Evolutionary conservation across 2,329 filamentous ascomycete species (phyloP), one percentile per base, ranked within the genome.

Genomic region (Monilinia polystroma): DNA sequence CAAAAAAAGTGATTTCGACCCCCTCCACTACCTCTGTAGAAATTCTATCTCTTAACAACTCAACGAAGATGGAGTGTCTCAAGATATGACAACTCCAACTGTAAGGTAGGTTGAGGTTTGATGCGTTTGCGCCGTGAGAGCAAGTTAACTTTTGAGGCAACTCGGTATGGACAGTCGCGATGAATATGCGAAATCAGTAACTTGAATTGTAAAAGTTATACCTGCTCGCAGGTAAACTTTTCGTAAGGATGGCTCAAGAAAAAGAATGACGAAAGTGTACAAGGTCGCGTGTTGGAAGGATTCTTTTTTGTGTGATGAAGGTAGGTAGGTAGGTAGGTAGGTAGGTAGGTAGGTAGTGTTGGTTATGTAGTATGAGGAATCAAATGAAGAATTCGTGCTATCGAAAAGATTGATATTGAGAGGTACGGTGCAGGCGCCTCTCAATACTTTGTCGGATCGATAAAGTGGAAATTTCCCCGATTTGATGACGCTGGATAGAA

Each of bases 1-100:
- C 85, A 70, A 68, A 66, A 70, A 68, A 67, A 68, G 73, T 66
- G 64, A 63, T 68, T 70, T 68, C 67, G 55, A 70, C 83, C 84
- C 74, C 84, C 84, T 85, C 85, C 84, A 83, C 84, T 83, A 68
- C 72, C 72, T 73, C 69, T 68, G 60, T 64, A 52, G 64, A 64
- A 66, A 66, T 66, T 53, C 35, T 70, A 71, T 68, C 68, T 71
- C 71, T 69, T 69, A 70, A 75, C 72, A 74, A 70, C 69, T 74
- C 68, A 64, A 68, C 43, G 67, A 64, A 69, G 68, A 74, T 69
- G 76, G 75, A 78, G 73, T 74, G 74, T 77, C 77, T 69, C 60
- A 56, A 64, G 66, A 69, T 66, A 52, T 73, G 75, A 77, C 75
- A 74, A 70, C 75, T 76, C 77, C 75, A 64, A 59, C 41, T 43